Evolutionary conservation across 306 rosid genomes (phyloP), one percentile per base, ranked within the genome.

Genomic region (Citrullus colocynthis): DNA sequence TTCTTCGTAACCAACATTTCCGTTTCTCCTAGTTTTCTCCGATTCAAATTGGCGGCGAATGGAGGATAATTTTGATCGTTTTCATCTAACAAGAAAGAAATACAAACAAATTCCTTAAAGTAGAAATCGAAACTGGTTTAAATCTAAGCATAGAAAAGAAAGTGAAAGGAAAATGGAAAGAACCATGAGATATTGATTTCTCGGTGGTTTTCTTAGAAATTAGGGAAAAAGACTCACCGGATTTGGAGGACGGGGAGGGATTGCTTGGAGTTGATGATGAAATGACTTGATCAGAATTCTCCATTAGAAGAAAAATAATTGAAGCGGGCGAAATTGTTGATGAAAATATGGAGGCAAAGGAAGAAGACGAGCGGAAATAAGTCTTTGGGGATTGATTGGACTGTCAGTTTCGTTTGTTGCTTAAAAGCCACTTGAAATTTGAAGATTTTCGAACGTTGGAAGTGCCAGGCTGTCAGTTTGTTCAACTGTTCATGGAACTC

Each of bases 51-150:
- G 76, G 73, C 66, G 1, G 57, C 61, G 45, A 63, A 8, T 80
- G 60, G 81, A 70, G 54, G 79, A 62, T 80, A 61, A 56, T 74
- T 84, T n/a, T 39, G 66, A 62, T 80, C 81, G 20, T 80, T 84
- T 79, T 71, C 82, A 77, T 87, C 88, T 81, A 13, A 61, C 71
- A 71, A 20, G 11, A 4, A 70, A 9, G 6, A 41, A 18, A 67
- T 4, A 39, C 1, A 41, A 65, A 66, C 51, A n/a, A n/a, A 18
- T 41, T n/a, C 17, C 54, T 41, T 42, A 41, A 45, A 70, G n/a
- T 9, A 48, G 8, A 44, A 70, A 70, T 21, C 57, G 7, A 13
- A 39, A 39, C 7, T 20, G 55, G 3, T 42, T 41, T 14, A 21
- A 45, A 70, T 39, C 34, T 20, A 45, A 13, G 57, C 37, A 13